Evolutionary conservation across 164 flowering plant genomes (phyloP).

Genomic region (Nymphaea thermarum): DNA sequence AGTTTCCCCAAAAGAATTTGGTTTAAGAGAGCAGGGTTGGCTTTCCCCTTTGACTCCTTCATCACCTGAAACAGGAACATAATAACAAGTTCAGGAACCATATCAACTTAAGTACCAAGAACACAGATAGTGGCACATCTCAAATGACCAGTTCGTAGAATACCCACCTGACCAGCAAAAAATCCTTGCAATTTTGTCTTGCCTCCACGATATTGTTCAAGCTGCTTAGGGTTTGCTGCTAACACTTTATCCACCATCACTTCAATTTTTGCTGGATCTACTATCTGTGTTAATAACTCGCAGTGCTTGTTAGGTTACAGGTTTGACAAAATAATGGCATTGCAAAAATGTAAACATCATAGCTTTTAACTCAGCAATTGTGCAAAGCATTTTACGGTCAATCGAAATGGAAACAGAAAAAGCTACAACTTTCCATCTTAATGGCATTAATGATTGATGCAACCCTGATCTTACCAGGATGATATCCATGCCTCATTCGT

Average conservation of each 20-base stretch:
- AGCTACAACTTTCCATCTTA: too few relatives aligned
- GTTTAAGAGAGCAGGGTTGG: constrained; percentile 78
- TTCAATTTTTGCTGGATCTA: constrained; percentile 67
- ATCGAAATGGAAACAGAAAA: too few relatives aligned
- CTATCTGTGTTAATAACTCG: constrained; percentile 34
- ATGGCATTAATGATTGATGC: too few relatives aligned
- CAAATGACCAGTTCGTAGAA: background rate
- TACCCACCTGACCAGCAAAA: constrained; percentile 86
- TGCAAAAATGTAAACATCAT: background rate
- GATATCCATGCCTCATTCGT: too few relatives aligned
- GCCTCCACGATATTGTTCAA: constrained; percentile 81
- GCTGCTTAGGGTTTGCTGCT: constrained; percentile 70
- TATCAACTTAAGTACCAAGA: background rate
- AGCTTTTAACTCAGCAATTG: background rate
- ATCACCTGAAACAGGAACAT: constrained; percentile 37
- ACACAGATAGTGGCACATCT: background rate
- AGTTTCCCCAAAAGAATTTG: constrained; percentile 71
- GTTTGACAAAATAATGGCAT: background rate
- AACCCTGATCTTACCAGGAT: too few relatives aligned
- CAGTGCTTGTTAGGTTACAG: too few relatives aligned
- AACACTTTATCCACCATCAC: constrained; percentile 69
- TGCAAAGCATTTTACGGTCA: too few relatives aligned
- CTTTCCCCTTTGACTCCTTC: constrained; percentile 92
- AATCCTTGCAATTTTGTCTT: constrained; percentile 86
- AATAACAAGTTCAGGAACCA: background rate